phyloP scores from a whole-genome alignment of 768 basidiomycete species.

The Pulveroboletus sp. region DNA sequence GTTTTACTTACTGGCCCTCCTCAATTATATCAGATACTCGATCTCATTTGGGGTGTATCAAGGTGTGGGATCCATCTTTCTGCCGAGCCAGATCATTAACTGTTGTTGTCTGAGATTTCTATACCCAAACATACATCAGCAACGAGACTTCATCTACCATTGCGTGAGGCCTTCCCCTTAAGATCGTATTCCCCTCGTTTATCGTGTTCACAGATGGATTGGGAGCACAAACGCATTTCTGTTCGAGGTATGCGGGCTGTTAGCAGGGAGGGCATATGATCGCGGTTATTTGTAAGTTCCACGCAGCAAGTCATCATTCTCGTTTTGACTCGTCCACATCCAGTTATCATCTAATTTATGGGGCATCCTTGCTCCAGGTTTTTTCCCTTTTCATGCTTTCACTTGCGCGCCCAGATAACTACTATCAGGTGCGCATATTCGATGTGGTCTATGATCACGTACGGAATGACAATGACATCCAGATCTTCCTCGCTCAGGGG shows the following conservation, averaged over 20 bases:
- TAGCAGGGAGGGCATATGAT: slow-evolving; percentile 48
- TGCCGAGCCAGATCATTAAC: background rate
- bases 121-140: slow-evolving; percentile 34
- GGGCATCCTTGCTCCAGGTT: slow-evolving; percentile 25
- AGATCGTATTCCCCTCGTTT: background rate
- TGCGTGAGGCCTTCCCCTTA: slow-evolving; percentile 28
- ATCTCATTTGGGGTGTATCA: slow-evolving; percentile 42
- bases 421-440: slow-evolving; percentile 35
- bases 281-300: slow-evolving; percentile 45
- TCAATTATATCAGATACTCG: slow-evolving; percentile 25
- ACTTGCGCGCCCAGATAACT: slow-evolving; percentile 37
- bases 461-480: background rate
- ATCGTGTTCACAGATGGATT: slow-evolving; percentile 32
- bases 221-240: slow-evolving; percentile 49
- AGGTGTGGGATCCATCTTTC: slow-evolving; percentile 20
- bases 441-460: too few species aligned
- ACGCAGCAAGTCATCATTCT: too few species aligned
- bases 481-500: slow-evolving; percentile 53
- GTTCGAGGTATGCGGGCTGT: slow-evolving; percentile 39
- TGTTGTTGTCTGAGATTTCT: slow-evolving; percentile 31
- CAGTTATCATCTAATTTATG: slow-evolving; percentile 24
- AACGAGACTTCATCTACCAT: slow-evolving; percentile 35
- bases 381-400: slow-evolving; percentile 45
- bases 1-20: background rate
- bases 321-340: slow-evolving; percentile 5